phyloP scores from a whole-genome alignment of 2,329 filamentous ascomycete genomes.

The Aspergillus latus region DNA sequence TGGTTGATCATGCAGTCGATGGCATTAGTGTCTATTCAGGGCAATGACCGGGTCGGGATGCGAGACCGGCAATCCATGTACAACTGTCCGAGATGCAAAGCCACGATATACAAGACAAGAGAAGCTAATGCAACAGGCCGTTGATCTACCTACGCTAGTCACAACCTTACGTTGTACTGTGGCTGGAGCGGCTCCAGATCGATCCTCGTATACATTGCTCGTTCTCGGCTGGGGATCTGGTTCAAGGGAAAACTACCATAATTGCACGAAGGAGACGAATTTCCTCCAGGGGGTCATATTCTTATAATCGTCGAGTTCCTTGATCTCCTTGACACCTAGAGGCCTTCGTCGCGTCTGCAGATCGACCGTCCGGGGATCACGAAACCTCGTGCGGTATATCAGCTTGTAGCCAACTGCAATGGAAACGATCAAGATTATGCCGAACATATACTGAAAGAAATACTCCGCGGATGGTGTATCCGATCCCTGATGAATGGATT shows the following conservation, averaged over 20 bases:
- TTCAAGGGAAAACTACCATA: neutral
- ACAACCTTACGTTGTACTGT: neutral
- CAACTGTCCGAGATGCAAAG: neutral
- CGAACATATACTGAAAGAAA: conserved; percentile 9
- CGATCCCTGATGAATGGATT: neutral
- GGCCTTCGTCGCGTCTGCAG: neutral
- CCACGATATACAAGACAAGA: neutral
- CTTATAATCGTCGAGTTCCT: neutral
- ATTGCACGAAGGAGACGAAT: neutral
- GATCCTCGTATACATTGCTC: neutral
- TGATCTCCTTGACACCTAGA: conserved; percentile 6
- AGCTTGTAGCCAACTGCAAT: conserved; percentile 1
- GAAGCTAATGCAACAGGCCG: neutral
- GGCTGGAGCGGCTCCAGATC: neutral
- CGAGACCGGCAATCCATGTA: too few species aligned
- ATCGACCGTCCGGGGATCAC: neutral
- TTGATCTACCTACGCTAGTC: neutral
- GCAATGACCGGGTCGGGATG: too few species aligned
- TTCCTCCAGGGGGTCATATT: neutral
- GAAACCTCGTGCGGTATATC: neutral
- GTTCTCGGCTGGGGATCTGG: neutral
- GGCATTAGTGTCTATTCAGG: neutral
- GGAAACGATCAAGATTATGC: neutral
- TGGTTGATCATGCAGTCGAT: neutral
- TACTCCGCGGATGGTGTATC: neutral